Conservation (phyloP, 371 early-diverging fungal species). For the Apophysomyces elegans region DNA sequence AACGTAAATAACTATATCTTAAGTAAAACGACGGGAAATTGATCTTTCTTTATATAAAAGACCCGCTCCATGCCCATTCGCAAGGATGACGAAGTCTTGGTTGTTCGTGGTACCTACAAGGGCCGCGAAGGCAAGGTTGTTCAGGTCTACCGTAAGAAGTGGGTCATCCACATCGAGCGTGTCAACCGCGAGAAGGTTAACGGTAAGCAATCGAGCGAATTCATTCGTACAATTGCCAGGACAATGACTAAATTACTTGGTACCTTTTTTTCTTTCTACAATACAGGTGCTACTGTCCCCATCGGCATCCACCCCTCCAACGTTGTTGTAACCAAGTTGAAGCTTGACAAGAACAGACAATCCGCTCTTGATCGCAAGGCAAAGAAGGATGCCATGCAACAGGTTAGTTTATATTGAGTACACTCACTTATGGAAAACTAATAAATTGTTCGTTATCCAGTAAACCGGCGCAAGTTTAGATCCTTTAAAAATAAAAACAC, state of each 20-base stretch:
- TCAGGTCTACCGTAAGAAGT: slow-evolving; percentile 98
- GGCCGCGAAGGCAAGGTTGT: slow-evolving; percentile 97
- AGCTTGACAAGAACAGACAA: slow-evolving; percentile 96
- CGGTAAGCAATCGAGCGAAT: slow-evolving; percentile 53
- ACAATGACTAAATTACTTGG: background rate
- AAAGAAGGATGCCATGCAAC: slow-evolving; percentile 51
- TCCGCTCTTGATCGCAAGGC: slow-evolving; percentile 82
- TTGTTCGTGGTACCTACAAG: slow-evolving; percentile 96
- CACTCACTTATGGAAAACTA: background rate
- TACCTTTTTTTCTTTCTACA: slow-evolving; percentile 8
- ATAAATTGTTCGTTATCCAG: background rate
- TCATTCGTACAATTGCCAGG: no score
- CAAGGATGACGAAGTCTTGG: slow-evolving; percentile 96
- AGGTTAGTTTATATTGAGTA: slow-evolving; percentile 26
- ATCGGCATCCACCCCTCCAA: slow-evolving; percentile 98
- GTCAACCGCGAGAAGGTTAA: slow-evolving; percentile 96
- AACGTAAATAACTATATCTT: slow-evolving; percentile 60
- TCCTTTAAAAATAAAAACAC: no score
- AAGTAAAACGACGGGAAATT: background rate
- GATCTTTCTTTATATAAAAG: slow-evolving; percentile 33
- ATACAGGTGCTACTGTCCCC: slow-evolving; percentile 70
- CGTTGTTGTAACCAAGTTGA: slow-evolving; percentile 93
- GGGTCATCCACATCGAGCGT: slow-evolving; percentile 97
- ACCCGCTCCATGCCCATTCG: slow-evolving; percentile 95
- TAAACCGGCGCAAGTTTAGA: slow-evolving; percentile 4